A percentile compares a stretch with the other conserved stretches of the same genome.
Evolutionary conservation across 2,329 filamentous ascomycete genomes (phyloP).

Genomic region (Massarina eburnea): DNA sequence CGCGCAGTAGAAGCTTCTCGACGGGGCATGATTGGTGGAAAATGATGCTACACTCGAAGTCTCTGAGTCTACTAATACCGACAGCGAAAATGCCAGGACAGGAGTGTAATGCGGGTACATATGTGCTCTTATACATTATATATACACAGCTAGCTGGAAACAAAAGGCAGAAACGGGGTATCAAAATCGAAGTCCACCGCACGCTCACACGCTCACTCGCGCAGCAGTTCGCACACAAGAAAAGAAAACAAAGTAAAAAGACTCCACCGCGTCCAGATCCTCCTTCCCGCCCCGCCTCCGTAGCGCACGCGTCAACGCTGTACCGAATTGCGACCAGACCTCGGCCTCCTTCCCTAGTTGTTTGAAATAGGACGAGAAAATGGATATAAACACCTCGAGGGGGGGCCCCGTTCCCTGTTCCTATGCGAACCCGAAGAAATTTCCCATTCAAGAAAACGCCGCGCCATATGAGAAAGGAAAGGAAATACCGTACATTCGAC

Average conservation of each 20-base stretch:
- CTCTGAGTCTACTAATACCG: not conserved
- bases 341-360: not conserved
- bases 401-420: not conserved
- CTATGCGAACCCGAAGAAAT: not conserved
- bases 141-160: too few relatives aligned
- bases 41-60: not conserved
- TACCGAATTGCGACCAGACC: not conserved
- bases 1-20: too few relatives aligned
- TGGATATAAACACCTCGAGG: not conserved
- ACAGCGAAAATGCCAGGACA: too few relatives aligned
- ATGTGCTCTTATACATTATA: too few relatives aligned
- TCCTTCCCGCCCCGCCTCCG: not conserved
- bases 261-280: not conserved
- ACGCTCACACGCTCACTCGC: not conserved
- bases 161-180: constrained; percentile 4
- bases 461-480: not conserved
- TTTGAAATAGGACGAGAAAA: not conserved
- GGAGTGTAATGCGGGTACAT: not conserved
- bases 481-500: not conserved
- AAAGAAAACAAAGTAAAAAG: not conserved
- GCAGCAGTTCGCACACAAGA: not conserved
- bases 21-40: not conserved
- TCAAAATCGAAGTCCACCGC: constrained; percentile 2
- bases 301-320: not conserved
- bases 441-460: not conserved